Conservation (phyloP, 73 alveolate species). For the Paramecium caudatum region DNA sequence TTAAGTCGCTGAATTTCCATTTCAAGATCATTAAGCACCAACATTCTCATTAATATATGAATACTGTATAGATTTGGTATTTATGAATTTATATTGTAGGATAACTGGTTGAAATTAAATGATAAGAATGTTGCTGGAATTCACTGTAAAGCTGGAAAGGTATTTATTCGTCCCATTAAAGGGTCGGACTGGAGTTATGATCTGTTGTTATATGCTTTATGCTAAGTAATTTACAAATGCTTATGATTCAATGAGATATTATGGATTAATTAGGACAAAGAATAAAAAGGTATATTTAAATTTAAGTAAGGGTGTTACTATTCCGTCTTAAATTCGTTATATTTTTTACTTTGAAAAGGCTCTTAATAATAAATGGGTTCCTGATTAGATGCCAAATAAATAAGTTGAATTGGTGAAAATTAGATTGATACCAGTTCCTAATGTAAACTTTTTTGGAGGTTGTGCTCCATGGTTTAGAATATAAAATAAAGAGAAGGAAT, state of each 20-base stretch:
- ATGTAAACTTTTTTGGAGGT: constrained; percentile 74
- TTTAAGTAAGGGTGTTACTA: constrained; percentile 91
- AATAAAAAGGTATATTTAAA: constrained; percentile 70
- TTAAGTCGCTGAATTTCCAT: constrained; percentile 69
- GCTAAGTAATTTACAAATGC: constrained; percentile 86
- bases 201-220: constrained; percentile 93
- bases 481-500: constrained; percentile 45
- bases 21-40: constrained; percentile 78
- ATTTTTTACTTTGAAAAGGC: constrained; percentile 95
- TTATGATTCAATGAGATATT: constrained; percentile 92
- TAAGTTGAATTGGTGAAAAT: constrained; percentile 80
- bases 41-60: constrained; percentile 61
- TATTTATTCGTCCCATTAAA: not conserved
- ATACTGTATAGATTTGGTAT: constrained; percentile 65
- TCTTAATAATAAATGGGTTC: constrained; percentile 79
- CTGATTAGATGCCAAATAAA: constrained; percentile 73
- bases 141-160: constrained; percentile 98
- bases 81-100: not conserved
- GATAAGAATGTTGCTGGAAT: constrained; percentile 93
- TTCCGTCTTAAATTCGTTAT: constrained; percentile 96
- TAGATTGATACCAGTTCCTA: constrained; percentile 84
- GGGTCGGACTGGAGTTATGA: constrained; percentile 99
- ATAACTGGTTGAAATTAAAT: constrained; percentile 21
- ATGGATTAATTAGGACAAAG: constrained; percentile 92
- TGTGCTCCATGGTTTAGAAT: constrained; percentile 69